Conservation (phyloP, 257 asterid genomes). For the Nicotiana tabacum region DNA sequence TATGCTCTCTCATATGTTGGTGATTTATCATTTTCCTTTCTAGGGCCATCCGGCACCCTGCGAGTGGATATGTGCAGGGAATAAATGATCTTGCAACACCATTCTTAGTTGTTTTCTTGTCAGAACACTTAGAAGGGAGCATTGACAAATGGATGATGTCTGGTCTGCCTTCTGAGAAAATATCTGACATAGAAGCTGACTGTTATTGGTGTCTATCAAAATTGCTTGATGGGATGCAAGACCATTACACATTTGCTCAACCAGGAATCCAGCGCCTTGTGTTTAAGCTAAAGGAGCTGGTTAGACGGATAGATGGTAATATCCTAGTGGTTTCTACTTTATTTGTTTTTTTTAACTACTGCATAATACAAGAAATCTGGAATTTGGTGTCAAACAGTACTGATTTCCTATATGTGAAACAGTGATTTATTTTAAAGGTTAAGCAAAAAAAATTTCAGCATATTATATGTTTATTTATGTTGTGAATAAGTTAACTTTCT, state of each 20-base stretch:
- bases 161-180: constrained; percentile 62
- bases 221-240: constrained; percentile 99
- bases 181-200: constrained; percentile 83
- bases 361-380: background rate
- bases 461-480: background rate
- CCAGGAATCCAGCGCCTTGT: constrained; percentile 98
- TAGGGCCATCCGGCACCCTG: constrained; percentile 98
- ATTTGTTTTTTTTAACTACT: background rate
- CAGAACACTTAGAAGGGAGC: constrained; percentile 77
- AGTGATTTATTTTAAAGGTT: background rate
- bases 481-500: background rate
- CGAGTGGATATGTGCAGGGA: constrained; percentile 99
- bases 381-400: background rate
- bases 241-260: constrained; percentile 98
- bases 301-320: constrained; percentile 91
- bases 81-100: constrained; percentile 97
- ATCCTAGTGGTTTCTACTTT: background rate
- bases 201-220: constrained; percentile 96
- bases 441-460: background rate
- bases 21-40: constrained; percentile 15
- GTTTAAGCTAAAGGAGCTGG: constrained; percentile 92
- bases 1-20: constrained; percentile 6
- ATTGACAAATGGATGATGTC: constrained; percentile 68
- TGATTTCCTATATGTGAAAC: background rate
- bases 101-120: constrained; percentile 83